Evolutionary conservation across 1,284 basidiomycete species (phyloP).

Genomic region (Tilletia setariae): DNA sequence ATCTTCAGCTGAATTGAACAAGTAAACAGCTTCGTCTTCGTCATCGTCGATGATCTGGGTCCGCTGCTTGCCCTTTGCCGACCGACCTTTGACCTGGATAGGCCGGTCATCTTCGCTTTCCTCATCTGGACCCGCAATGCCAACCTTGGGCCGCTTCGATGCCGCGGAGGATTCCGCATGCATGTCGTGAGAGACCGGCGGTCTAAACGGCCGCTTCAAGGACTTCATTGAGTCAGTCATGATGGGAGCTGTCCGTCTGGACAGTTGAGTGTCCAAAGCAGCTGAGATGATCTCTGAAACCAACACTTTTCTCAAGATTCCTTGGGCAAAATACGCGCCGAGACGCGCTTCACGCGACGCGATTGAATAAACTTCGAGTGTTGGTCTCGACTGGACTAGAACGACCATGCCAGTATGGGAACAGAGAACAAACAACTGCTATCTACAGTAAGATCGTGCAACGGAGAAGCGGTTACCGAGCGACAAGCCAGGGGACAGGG

Average conservation of each 20-base stretch:
- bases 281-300: background rate
- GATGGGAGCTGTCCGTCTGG: background rate
- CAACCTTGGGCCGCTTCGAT: background rate
- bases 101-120: background rate
- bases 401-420: no score
- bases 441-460: no score
- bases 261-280: background rate
- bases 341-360: conserved; percentile 1
- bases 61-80: background rate
- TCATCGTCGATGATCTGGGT: background rate
- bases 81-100: background rate
- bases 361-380: background rate
- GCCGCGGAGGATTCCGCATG: background rate
- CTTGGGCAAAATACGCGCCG: background rate
- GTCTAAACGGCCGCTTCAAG: background rate
- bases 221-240: background rate
- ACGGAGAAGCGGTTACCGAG: background rate
- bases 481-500: no score
- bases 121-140: background rate
- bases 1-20: background rate
- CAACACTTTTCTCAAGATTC: background rate
- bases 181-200: background rate
- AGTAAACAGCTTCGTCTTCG: background rate
- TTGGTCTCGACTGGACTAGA: no score
- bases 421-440: background rate